phyloP scores from a whole-genome alignment of 768 basidiomycete genomes.

The Suillus bovinus region DNA sequence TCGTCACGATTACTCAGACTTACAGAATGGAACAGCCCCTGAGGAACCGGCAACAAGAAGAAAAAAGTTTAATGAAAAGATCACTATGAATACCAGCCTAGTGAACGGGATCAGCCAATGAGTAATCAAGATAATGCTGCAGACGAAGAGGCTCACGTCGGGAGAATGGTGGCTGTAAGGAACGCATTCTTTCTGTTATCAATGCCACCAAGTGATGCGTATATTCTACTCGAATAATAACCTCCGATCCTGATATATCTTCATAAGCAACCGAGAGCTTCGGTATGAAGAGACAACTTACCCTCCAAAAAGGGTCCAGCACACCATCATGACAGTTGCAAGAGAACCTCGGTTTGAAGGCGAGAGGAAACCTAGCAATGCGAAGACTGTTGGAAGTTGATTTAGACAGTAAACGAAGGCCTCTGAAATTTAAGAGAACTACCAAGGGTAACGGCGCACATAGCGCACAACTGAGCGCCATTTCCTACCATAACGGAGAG shows the following conservation, averaged over 20 bases:
- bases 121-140: background rate
- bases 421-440: slow-evolving; percentile 13
- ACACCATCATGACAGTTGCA: slow-evolving; percentile 68
- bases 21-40: slow-evolving; percentile 94
- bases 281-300: slow-evolving; percentile 29
- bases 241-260: slow-evolving; percentile 67
- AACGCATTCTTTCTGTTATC: slow-evolving; percentile 82
- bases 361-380: slow-evolving; percentile 88
- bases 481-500: slow-evolving; percentile 90
- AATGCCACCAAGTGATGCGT: slow-evolving; percentile 75
- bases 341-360: slow-evolving; percentile 95
- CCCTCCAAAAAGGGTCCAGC: slow-evolving; percentile 93
- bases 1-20: slow-evolving; percentile 16
- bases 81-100: slow-evolving; percentile 79
- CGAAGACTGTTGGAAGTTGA: slow-evolving; percentile 62
- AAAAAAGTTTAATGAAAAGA: slow-evolving; percentile 92
- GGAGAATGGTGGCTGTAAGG: slow-evolving; percentile 84
- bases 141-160: slow-evolving; percentile 56
- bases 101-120: slow-evolving; percentile 13
- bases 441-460: slow-evolving; percentile 89
- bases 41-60: slow-evolving; percentile 84
- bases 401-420: slow-evolving; percentile 9
- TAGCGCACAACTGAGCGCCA: slow-evolving; percentile 74
- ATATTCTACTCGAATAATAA: slow-evolving; percentile 83
- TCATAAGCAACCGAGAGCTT: slow-evolving; percentile 11